Base-by-base conservation (phyloP, 2,329 filamentous ascomycete genomes). In the Paecilomyces fulvus region DNA sequence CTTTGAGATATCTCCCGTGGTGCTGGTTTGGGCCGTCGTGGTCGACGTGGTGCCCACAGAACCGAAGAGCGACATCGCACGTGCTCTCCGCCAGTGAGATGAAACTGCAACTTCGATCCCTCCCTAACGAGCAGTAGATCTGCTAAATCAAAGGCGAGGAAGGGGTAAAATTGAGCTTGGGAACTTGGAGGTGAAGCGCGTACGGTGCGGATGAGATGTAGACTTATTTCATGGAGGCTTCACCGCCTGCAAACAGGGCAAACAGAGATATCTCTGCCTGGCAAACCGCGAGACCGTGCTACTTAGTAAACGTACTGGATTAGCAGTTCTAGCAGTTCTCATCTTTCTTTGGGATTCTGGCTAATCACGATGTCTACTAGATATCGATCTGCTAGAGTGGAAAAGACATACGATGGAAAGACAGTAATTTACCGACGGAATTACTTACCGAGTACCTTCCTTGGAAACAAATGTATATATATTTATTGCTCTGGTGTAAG, bases 1-100 rank as follows among this genome's bases (percentile, higher is more conserved):
- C 68, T 92, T 88, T 69, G 88, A 91, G 58, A 96, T 86, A 68
- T 99, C 92, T 65, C 94, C 94, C 7, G 92, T 85, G 1, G 92
- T 94, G 63, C 87, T 88, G 65, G 81, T 83, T 59, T 66, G 60
- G 51, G 79, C 68, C 33, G 79, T 67, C 50, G 81, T 65, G 21
- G 84, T 67, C 30, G 82, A 66, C 31, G 84, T 65, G 52, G 83
- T 66, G 55, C 78, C 68, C 57, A 73, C 65, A 59, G 67, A 66
- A 60, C 81, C 81, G 71, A 86, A 86, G 64, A 84, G 77, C 57
- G 70, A 71, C 71, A 74, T 74, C 61, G 43, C 23, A 14, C 21
- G 53, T 21, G 5, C 8, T 49, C 23, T 25, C 37, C 33, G 37
- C 48, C 23, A 9, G 20, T 28, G 37, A 49, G 20, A 49, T 11